Base-by-base conservation (phyloP, 352 stramenopile genomes). In the Globisporangium irregulare region DNA sequence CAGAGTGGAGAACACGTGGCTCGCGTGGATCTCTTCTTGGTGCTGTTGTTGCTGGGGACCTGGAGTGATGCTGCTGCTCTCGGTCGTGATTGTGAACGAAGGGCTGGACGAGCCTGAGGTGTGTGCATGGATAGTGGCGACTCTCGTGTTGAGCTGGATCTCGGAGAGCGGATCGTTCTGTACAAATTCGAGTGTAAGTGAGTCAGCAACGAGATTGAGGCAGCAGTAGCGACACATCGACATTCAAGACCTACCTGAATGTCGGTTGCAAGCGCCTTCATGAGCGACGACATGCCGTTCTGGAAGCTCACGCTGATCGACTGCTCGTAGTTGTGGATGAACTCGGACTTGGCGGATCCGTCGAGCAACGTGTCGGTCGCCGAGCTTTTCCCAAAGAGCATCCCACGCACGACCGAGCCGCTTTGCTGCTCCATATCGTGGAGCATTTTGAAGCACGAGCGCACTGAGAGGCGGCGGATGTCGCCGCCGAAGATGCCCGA, bases 401-500 rank as follows among this genome's bases (percentile, higher is more conserved):
- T 89, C 7, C 78, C 85, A 41, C 81, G 86, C 38, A 96, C 84
- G 27, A 97, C 80, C 2, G 88, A 96, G 1, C 88, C 86, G 58
- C 95, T 69, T 14, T 84, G 43, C 54, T 82, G 77, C 73, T 97
- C 90, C 25, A 96, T 60, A n/a, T 96, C 83, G 53, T 78, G 67
- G 18, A 97, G 75, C 77, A 94, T 74, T 8, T 77, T 72, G 60
- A 97, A 94, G 71, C 90, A 97, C 38, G 88, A 81, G 29, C 81
- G 80, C 62, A 96, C 77, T 5, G 87, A 95, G 32, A 97, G 75
- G 14, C 89, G 67, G 41, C 73, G 74, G 68, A 94, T 91, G 63
- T 96, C 86, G 34, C 90, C 90, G n/a, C 84, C 87, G 66, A 94
- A 97, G 72, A 97, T 97, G 4, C 90, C 90, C 5, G 86, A 94